Base-by-base conservation (phyloP, 1,284 basidiomycete species). In the Meripilus lineatus region DNA sequence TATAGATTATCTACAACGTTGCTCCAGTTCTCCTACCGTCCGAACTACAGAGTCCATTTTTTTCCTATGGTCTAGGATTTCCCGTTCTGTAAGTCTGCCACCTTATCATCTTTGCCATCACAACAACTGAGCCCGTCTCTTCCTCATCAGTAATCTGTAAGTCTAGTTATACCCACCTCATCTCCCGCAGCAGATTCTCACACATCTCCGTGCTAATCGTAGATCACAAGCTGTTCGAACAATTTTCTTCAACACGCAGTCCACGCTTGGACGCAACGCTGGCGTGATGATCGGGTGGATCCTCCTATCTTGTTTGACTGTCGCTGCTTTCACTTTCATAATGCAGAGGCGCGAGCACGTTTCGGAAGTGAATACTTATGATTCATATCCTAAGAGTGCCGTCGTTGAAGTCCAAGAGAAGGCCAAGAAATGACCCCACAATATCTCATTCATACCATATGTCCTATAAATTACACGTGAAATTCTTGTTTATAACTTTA, bases 191-290 rank as follows among this genome's bases (percentile, higher is more conserved):
- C n/a, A n/a, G n/a, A n/a, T n/a, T n/a, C n/a, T n/a, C n/a, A n/a
- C n/a, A n/a, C n/a, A n/a, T n/a, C n/a, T n/a, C n/a, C n/a, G n/a
- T n/a, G n/a, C n/a, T 30, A 10, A 24, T n/a, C 20, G 6, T 32
- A 62, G 60, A 10, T 58, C 59, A 6, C 53, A 63, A 28, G 63
- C 65, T 1, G 61, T 72, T 24, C 64, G 72, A 15, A 70, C 69
- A 17, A 69, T 77, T 58, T 66, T 76, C 49, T 75, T 77, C 66
- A 55, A 74, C 54, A 75, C 72, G 5, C 62, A 66, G 44, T 68
- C 68, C 48, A 58, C 68, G 26, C 61, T 76, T 14, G 72, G 62
- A 5, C 49, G 53, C 32, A 72, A 72, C 54, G 61, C 69, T 6
- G 74, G 69, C 7, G 68, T 77, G 46, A 62, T 76, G 21, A 38